phyloP scores from a whole-genome alignment of 768 basidiomycete genomes.

The Cystobasidium ongulense region DNA sequence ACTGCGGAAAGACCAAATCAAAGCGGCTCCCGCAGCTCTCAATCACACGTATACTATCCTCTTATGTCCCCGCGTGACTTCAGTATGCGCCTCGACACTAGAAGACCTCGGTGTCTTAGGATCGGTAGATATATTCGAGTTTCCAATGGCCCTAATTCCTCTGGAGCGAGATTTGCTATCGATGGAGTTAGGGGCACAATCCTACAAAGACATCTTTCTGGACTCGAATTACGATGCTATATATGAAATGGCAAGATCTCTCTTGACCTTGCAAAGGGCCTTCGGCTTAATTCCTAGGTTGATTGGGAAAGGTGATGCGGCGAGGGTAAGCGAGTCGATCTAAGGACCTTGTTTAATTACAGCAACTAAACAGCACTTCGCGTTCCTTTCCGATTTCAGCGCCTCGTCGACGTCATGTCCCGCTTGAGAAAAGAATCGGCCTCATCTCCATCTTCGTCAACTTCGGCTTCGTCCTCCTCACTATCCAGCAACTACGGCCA shows the following conservation, averaged over 20 bases:
- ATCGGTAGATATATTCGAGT: conserved; percentile 76
- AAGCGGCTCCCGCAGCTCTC: conserved; percentile 59
- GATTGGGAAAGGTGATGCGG: conserved; percentile 79
- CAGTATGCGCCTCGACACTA: conserved; percentile 71
- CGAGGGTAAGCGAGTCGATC: conserved; percentile 47
- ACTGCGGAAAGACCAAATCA: conserved; percentile 69
- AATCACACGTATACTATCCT: conserved; percentile 79
- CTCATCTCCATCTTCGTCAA: conserved; percentile 39
- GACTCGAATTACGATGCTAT: conserved; percentile 86
- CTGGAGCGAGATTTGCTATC: conserved; percentile 87
- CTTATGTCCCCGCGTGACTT: conserved; percentile 78
- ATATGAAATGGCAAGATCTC: conserved; percentile 78
- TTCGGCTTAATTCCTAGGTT: conserved; percentile 88
- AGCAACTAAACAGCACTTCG: neutral
- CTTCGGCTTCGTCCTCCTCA: conserved; percentile 45
- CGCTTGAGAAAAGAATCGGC: conserved; percentile 53
- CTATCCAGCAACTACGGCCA: conserved; percentile 52
- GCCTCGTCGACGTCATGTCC: conserved; percentile 63
- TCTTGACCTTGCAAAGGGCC: conserved; percentile 69
- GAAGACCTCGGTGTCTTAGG: conserved; percentile 97
- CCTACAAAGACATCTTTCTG: conserved; percentile 79
- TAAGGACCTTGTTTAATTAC: neutral
- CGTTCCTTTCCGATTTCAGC: conserved; percentile 51
- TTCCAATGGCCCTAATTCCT: conserved; percentile 88
- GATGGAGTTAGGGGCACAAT: conserved; percentile 60